Conservation (phyloP, 2,329 filamentous ascomycete genomes). For the Curvularia lunata region DNA sequence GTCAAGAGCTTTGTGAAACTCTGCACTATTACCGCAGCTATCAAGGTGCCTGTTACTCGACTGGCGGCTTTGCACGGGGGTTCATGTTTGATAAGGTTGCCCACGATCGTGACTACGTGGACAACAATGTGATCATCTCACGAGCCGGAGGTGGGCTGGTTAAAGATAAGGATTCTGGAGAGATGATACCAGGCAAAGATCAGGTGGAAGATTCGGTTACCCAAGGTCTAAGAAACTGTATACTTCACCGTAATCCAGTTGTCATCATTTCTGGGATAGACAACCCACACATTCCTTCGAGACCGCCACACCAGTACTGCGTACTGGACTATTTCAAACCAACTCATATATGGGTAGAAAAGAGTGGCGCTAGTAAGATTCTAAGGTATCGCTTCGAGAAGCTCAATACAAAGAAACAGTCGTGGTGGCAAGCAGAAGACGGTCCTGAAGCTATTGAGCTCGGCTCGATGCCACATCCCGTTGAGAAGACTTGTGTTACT, state of each 20-base stretch:
- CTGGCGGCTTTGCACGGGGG: constrained; percentile 58
- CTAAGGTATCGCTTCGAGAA: constrained; percentile 72
- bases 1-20: constrained; percentile 68
- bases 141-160: constrained; percentile 64
- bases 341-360: constrained; percentile 72
- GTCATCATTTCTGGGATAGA: constrained; percentile 59
- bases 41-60: constrained; percentile 65
- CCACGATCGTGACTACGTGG: constrained; percentile 64
- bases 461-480: constrained; percentile 37
- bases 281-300: constrained; percentile 57
- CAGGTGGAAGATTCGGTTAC: constrained; percentile 52
- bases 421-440: constrained; percentile 64
- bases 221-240: constrained; percentile 55
- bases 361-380: constrained; percentile 53
- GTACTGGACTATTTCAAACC: constrained; percentile 73
- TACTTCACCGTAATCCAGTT: constrained; percentile 58
- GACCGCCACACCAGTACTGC: constrained; percentile 65
- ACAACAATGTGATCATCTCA: constrained; percentile 67
- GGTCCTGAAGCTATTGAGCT: constrained; percentile 34
- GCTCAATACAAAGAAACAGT: constrained; percentile 57
- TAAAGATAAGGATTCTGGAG: constrained; percentile 54
- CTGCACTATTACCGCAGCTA: constrained; percentile 67
- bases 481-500: constrained; percentile 46
- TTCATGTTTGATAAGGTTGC: constrained; percentile 65
- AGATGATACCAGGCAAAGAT: constrained; percentile 56